phyloP scores from a whole-genome alignment of 2,329 filamentous ascomycete genomes.

The Fusarium abutilonis region DNA sequence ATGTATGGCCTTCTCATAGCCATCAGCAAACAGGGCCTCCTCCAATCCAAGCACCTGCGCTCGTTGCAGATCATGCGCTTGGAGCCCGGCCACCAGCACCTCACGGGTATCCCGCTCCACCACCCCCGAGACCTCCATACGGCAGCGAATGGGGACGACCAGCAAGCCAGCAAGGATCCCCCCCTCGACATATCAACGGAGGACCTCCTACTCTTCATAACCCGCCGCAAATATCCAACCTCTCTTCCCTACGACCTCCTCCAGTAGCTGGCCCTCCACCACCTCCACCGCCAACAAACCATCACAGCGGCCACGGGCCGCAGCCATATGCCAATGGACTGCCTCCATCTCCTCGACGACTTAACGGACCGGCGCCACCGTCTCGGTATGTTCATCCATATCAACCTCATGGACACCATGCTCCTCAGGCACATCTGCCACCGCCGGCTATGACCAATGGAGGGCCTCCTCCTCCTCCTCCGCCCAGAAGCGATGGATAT shows the following conservation, averaged over 20 bases:
- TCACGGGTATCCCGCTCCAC: conserved; percentile 46
- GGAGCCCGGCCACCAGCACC: conserved; percentile 44
- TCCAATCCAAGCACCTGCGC: conserved; percentile 40
- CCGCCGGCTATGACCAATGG: conserved; percentile 51
- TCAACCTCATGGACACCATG: conserved; percentile 44
- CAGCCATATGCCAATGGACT: conserved; percentile 55
- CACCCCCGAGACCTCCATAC: conserved; percentile 46
- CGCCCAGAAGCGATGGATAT: conserved; percentile 49
- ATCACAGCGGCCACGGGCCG: conserved; percentile 51
- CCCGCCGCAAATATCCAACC: conserved; percentile 46
- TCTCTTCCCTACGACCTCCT: conserved; percentile 62
- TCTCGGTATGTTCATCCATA: conserved; percentile 55
- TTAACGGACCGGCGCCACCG: conserved; percentile 55
- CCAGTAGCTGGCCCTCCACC: conserved; percentile 56
- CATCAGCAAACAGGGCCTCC: conserved; percentile 37
- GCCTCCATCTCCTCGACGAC: conserved; percentile 60
- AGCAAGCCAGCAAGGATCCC: conserved; percentile 60
- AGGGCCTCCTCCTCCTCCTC: conserved; percentile 46
- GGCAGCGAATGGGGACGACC: conserved; percentile 61
- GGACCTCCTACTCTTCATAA: conserved; percentile 51
- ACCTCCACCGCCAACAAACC: conserved; percentile 54
- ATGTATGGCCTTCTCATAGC: conserved; percentile 43
- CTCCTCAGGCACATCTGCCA: conserved; percentile 39
- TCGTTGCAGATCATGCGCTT: conserved; percentile 42
- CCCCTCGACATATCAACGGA: conserved; percentile 62